Evolutionary conservation across 2,329 filamentous ascomycete genomes (phyloP).

Genomic region (Boeremia exigua): DNA sequence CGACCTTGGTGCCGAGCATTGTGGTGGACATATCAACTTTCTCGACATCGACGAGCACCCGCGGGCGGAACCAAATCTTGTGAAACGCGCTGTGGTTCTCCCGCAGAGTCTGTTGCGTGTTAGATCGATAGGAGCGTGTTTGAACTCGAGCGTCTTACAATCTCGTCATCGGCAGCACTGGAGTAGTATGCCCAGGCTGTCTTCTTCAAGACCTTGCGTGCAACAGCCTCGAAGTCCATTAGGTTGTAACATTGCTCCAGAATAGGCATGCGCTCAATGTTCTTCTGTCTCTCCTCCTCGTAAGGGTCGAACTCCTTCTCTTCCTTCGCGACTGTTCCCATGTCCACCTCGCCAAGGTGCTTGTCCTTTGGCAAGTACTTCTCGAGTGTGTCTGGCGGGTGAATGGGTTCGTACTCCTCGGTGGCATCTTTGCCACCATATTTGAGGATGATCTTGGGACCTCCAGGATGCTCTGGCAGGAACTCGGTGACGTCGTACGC

Average conservation of each 20-base stretch:
- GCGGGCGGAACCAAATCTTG: conserved; percentile 95
- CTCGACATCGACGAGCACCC: conserved; percentile 87
- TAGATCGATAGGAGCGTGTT: neutral
- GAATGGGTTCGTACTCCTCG: conserved; percentile 61
- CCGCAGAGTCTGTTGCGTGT: conserved; percentile 73
- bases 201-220: conserved; percentile 90
- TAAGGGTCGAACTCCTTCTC: conserved; percentile 59
- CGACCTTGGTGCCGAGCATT: conserved; percentile 87
- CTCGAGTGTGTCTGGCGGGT: conserved; percentile 55
- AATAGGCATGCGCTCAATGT: conserved; percentile 56
- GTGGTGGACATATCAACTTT: conserved; percentile 85
- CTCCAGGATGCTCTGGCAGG: conserved; percentile 67
- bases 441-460: conserved; percentile 90
- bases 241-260: conserved; percentile 55
- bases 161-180: conserved; percentile 87
- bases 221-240: conserved; percentile 90
- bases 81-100: conserved; percentile 97
- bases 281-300: conserved; percentile 75
- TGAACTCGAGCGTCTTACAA: conserved; percentile 59
- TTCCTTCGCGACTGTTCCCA: conserved; percentile 44
- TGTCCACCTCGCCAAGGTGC: conserved; percentile 49
- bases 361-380: conserved; percentile 53
- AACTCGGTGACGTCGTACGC: conserved; percentile 74
- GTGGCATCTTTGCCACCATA: conserved; percentile 61
- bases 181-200: conserved; percentile 98